Conservation (phyloP, 2,329 filamentous ascomycete genomes). For the Cladophialophora immunda region DNA sequence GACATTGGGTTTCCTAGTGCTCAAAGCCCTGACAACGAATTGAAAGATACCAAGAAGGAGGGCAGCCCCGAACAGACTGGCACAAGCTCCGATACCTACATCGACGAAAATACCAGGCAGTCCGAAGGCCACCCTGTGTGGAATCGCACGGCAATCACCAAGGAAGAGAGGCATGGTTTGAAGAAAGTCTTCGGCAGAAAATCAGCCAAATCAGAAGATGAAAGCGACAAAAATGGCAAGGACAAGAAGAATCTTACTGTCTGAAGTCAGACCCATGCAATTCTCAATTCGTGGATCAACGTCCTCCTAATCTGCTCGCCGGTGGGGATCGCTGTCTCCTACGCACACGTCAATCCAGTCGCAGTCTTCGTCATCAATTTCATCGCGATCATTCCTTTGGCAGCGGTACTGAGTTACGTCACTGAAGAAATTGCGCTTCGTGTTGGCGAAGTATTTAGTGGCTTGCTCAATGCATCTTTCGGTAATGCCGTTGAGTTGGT, state of each 20-base stretch:
- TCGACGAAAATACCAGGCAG: slow-evolving; percentile 18
- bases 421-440: slow-evolving; percentile 86
- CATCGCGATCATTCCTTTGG: slow-evolving; percentile 88
- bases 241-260: slow-evolving; percentile 59
- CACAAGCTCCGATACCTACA: slow-evolving; percentile 25
- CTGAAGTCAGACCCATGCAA: slow-evolving; percentile 74
- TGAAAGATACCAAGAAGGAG: too few species aligned
- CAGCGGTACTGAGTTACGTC: slow-evolving; percentile 83
- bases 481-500: slow-evolving; percentile 92
- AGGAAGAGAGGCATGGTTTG: slow-evolving; percentile 25
- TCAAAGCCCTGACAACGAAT: slow-evolving; percentile 25
- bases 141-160: slow-evolving; percentile 19
- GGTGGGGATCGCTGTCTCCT: slow-evolving; percentile 65
- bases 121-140: slow-evolving; percentile 24
- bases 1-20: too few species aligned
- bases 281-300: slow-evolving; percentile 86
- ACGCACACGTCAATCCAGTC: slow-evolving; percentile 66
- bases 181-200: slow-evolving; percentile 24
- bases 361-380: slow-evolving; percentile 90
- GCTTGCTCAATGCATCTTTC: slow-evolving; percentile 88
- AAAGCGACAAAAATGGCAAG: slow-evolving; percentile 41
- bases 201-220: slow-evolving; percentile 10
- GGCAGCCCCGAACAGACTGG: slow-evolving; percentile 4
- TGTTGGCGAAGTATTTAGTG: slow-evolving; percentile 85
- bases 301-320: slow-evolving; percentile 71